These are phyloP conservation scores for Houttuynia cordata DNA, from an alignment of 164 flowering plant genomes.

Conservation along the genomic window DNA sequence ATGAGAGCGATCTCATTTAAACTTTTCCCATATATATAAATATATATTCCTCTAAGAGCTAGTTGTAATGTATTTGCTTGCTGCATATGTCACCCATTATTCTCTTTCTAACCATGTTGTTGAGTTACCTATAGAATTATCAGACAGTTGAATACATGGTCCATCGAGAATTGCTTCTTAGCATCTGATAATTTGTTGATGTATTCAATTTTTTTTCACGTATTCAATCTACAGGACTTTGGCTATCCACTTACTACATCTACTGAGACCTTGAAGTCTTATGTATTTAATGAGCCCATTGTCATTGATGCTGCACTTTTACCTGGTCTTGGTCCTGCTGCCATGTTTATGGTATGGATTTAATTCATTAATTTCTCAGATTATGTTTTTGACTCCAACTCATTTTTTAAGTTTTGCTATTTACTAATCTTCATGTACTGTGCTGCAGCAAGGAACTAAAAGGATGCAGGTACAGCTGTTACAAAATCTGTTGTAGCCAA, in stretches of 20 bases:
- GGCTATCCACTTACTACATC: slow-evolving; percentile 96
- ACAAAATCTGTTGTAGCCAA: slow-evolving; percentile 93
- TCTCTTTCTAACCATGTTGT: neutral
- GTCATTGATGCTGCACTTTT: slow-evolving; percentile 67
- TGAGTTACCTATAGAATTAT: too few relatives aligned
- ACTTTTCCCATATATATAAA: too few relatives aligned
- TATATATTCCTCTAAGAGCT: too few relatives aligned
- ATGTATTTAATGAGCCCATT: slow-evolving; percentile 87
- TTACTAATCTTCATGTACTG: neutral
- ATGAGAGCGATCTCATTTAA: too few relatives aligned
- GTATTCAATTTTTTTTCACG: neutral
- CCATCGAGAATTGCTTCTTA: neutral
- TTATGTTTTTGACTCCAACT: neutral
- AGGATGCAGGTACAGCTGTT: slow-evolving; percentile 93
- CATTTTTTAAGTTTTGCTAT: neutral
- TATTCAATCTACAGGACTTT: slow-evolving; percentile 55
- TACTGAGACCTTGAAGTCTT: slow-evolving; percentile 84
- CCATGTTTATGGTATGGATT: slow-evolving; percentile 70
- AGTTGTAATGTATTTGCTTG: neutral
- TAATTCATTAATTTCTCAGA: neutral
- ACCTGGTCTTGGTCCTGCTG: slow-evolving; percentile 80
- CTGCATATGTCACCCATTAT: neutral
- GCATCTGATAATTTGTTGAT: neutral
- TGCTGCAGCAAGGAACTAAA: slow-evolving; percentile 81
- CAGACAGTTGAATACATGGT: neutral